Evolutionary conservation across 768 basidiomycete species (phyloP).

Genomic region (Tricholomella constricta): DNA sequence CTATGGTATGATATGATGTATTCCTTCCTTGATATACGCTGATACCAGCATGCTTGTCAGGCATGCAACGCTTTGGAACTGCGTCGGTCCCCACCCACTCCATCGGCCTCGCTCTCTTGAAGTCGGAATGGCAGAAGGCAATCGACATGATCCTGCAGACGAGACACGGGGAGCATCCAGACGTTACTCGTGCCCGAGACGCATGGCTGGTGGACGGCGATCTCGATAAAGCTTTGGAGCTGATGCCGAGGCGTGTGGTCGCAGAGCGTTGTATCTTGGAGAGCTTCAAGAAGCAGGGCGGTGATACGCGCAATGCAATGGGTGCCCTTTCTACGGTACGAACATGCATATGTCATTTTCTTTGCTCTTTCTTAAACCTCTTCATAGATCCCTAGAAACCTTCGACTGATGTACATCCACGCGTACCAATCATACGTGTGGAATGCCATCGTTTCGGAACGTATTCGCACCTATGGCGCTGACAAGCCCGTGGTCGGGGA

Average conservation of each 20-base stretch:
- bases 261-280: conserved; percentile 94
- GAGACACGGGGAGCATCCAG: conserved; percentile 90
- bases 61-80: conserved; percentile 99
- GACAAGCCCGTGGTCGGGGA: conserved; percentile 83
- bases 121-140: conserved; percentile 89
- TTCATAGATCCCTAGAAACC: conserved; percentile 86
- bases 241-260: conserved; percentile 90
- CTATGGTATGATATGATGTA: conserved; percentile 60
- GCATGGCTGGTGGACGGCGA: conserved; percentile 89
- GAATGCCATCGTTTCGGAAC: conserved; percentile 96
- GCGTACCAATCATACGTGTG: conserved; percentile 99
- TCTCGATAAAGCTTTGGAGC: conserved; percentile 74
- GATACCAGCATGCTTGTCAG: conserved; percentile 37
- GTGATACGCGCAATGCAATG: conserved; percentile 81
- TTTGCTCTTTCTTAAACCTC: neutral
- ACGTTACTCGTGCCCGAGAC: conserved; percentile 79
- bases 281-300: conserved; percentile 79
- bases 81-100: conserved; percentile 94
- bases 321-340: conserved; percentile 83
- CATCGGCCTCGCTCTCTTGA: conserved; percentile 88
- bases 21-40: conserved; percentile 6
- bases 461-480: conserved; percentile 76
- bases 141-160: conserved; percentile 78
- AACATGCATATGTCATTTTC: conserved; percentile 1
- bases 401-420: conserved; percentile 97